These are phyloP conservation scores for Claviceps spartinae DNA, from an alignment of 2,329 filamentous ascomycete genomes.

Conservation along the genomic window DNA sequence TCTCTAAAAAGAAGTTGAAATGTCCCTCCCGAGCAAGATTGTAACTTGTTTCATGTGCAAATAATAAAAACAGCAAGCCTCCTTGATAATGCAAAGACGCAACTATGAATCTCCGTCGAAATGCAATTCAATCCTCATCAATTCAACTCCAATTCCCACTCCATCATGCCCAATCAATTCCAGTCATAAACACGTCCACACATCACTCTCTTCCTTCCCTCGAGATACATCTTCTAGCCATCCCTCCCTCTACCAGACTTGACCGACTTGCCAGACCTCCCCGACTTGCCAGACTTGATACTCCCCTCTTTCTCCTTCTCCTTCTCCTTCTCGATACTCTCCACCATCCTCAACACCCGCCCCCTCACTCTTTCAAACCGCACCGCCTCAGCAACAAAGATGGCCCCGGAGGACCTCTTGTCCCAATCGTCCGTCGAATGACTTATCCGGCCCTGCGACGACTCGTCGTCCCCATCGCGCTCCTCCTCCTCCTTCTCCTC, in stretches of 20 bases:
- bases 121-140: no score
- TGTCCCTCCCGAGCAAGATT: no score
- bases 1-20: no score
- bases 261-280: no score
- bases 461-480: background rate
- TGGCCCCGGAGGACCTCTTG: slow-evolving; percentile 18
- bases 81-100: no score
- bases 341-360: slow-evolving; percentile 41
- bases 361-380: slow-evolving; percentile 27
- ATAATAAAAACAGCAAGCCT: no score
- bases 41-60: no score
- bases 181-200: background rate
- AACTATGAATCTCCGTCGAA: no score
- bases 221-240: slow-evolving; percentile 9
- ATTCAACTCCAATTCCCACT: no score
- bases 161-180: no score
- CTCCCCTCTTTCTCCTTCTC: slow-evolving; percentile 18
- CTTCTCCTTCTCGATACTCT: slow-evolving; percentile 33
- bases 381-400: slow-evolving; percentile 35
- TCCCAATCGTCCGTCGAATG: slow-evolving; percentile 18
- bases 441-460: slow-evolving; percentile 8
- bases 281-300: background rate
- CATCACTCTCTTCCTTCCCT: background rate
- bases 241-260: no score
- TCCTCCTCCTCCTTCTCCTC: slow-evolving; percentile 4